These are phyloP conservation scores for Trichoderma asperelloides DNA, from an alignment of 495 filamentous ascomycete species.

Conservation along the genomic window DNA sequence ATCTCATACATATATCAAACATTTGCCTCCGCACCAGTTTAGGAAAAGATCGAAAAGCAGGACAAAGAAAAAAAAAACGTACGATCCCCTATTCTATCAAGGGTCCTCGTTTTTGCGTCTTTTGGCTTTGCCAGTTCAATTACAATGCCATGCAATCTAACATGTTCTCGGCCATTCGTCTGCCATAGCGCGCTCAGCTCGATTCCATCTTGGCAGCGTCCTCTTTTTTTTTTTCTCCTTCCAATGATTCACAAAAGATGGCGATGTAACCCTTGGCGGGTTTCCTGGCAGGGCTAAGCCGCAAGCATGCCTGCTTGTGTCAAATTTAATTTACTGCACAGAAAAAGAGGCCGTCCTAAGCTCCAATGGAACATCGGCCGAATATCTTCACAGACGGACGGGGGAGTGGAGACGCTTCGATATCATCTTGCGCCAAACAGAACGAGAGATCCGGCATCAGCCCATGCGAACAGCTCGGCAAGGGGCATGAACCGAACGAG, in stretches of 20 bases:
- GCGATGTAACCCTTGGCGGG: neutral
- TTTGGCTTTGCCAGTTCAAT: neutral
- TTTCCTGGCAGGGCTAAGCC: too few species aligned
- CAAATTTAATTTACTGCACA: too few species aligned
- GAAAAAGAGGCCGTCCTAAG: neutral
- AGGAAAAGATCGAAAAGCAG: neutral
- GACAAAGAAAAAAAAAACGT: neutral
- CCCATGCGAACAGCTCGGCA: neutral
- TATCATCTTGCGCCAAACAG: neutral
- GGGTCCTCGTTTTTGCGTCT: neutral
- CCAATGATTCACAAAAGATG: neutral
- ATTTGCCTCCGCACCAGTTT: neutral
- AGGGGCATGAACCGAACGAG: neutral
- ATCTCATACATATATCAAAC: conserved; percentile 8
- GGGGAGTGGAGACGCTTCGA: neutral
- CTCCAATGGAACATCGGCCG: neutral
- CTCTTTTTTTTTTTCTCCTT: neutral
- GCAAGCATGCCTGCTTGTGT: too few species aligned
- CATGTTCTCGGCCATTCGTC: too few species aligned
- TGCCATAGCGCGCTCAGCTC: too few species aligned
- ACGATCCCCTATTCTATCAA: neutral
- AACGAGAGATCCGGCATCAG: neutral
- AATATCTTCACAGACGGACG: neutral
- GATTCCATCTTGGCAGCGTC: too few species aligned
- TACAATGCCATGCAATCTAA: too few species aligned